Evolutionary conservation across 176 grass and related monocot species (phyloP).

Genomic region (Bolboschoenus planiculmis): DNA sequence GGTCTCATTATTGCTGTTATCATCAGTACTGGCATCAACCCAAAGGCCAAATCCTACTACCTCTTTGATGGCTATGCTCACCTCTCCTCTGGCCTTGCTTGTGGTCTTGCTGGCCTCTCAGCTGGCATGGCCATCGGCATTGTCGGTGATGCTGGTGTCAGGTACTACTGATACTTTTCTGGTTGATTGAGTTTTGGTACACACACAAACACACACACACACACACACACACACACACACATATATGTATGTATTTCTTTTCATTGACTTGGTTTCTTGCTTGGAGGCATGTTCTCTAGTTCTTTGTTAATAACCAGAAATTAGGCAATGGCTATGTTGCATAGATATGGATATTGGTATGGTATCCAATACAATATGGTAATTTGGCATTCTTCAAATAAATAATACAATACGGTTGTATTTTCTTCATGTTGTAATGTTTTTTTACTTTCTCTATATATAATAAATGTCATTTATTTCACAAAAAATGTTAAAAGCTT

Average conservation of each 20-base stretch:
- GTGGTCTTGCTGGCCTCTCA: conserved; percentile 81
- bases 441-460: neutral
- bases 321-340: neutral
- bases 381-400: neutral
- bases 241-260: neutral
- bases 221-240: no score
- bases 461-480: neutral
- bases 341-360: neutral
- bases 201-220: no score
- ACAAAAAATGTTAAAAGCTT: neutral
- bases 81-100: conserved; percentile 76
- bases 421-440: neutral
- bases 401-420: neutral
- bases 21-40: conserved; percentile 96
- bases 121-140: conserved; percentile 98
- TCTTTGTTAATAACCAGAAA: neutral
- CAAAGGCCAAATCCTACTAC: conserved; percentile 94
- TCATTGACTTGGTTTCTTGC: neutral
- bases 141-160: conserved; percentile 95
- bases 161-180: conserved; percentile 30
- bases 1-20: conserved; percentile 97
- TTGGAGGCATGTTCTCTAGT: neutral
- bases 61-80: conserved; percentile 95
- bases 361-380: neutral
- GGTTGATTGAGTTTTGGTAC: neutral